phyloP scores from a whole-genome alignment of 768 basidiomycete species.

The Macrocybe gigantea region DNA sequence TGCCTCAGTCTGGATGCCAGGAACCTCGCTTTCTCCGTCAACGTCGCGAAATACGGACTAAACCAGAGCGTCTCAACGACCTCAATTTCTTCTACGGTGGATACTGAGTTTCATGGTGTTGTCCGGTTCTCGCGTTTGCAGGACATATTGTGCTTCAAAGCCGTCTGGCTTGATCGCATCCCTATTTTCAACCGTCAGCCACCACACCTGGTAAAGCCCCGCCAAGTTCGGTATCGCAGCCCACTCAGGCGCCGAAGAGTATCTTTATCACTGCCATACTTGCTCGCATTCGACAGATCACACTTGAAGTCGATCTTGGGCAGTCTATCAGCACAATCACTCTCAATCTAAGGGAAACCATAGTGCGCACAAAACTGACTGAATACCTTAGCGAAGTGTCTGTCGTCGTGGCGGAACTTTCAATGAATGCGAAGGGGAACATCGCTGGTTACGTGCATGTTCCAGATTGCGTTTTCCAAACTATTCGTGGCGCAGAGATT shows the following conservation, averaged over 20 bases:
- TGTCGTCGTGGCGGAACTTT: conserved; percentile 55
- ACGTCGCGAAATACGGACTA: conserved; percentile 51
- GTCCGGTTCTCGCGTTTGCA: conserved; percentile 83
- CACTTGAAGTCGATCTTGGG: conserved; percentile 76
- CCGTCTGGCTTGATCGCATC: conserved; percentile 88
- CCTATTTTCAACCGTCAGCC: conserved; percentile 56
- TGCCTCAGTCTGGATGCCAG: conserved; percentile 76
- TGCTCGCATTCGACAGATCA: conserved; percentile 66
- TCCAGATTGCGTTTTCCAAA: conserved; percentile 71
- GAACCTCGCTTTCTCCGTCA: conserved; percentile 74
- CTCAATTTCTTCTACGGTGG: conserved; percentile 70
- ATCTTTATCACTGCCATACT: conserved; percentile 59
- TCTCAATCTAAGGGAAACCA: conserved; percentile 56
- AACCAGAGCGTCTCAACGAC: conserved; percentile 30
- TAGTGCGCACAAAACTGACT: conserved; percentile 63
- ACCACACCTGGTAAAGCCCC: conserved; percentile 3
- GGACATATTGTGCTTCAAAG: conserved; percentile 92
- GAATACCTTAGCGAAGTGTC: conserved; percentile 58
- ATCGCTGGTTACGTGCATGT: conserved; percentile 64
- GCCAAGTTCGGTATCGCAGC: neutral
- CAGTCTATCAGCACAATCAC: conserved; percentile 74
- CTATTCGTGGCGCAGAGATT: conserved; percentile 52
- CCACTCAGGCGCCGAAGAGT: conserved; percentile 21
- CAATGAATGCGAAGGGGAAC: conserved; percentile 66
- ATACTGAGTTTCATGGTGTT: conserved; percentile 77